Evolutionary conservation across 2,329 filamentous ascomycete species (phyloP).

Genomic region (Aspergillus tamarii): DNA sequence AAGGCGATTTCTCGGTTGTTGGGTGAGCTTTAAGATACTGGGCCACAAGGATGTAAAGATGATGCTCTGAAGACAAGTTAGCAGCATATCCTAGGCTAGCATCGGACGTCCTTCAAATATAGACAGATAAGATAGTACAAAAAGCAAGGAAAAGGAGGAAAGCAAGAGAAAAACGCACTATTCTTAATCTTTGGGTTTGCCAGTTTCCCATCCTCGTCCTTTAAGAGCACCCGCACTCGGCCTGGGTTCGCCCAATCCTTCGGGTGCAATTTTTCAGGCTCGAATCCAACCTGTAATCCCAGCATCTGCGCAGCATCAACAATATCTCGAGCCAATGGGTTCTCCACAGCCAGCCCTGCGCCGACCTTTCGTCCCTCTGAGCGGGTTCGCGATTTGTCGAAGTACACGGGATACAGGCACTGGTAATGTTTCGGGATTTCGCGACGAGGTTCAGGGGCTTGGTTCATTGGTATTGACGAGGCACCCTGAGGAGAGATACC

Average conservation of each 20-base stretch:
- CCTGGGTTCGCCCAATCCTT: conserved; percentile 98
- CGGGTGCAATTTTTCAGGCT: conserved; percentile 89
- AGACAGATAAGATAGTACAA: no score
- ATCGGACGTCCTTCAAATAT: background rate
- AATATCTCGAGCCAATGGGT: conserved; percentile 87
- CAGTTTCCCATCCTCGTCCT: conserved; percentile 54
- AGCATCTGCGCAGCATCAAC: conserved; percentile 79
- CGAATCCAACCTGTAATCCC: conserved; percentile 68
- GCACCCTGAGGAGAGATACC: conserved; percentile 33
- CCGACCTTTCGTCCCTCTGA: conserved; percentile 81
- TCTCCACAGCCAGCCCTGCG: conserved; percentile 71
- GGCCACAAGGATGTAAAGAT: conserved; percentile 81
- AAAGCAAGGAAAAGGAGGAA: background rate
- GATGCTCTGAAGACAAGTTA: conserved; percentile 63
- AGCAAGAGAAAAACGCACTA: conserved; percentile 52
- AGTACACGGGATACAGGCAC: conserved; percentile 94
- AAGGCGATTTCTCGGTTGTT: conserved; percentile 70
- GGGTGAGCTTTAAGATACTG: conserved; percentile 77
- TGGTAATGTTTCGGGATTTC: conserved; percentile 74
- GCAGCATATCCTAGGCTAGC: background rate
- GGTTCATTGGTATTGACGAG: conserved; percentile 32
- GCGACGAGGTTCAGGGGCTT: conserved; percentile 49
- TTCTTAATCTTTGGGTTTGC: conserved; percentile 63
- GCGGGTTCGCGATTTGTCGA: conserved; percentile 69
- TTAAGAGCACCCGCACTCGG: conserved; percentile 77